These are phyloP conservation scores for Gigaspora rosea DNA, from an alignment of 192 early-diverging fungal species.

Conservation along the genomic window DNA sequence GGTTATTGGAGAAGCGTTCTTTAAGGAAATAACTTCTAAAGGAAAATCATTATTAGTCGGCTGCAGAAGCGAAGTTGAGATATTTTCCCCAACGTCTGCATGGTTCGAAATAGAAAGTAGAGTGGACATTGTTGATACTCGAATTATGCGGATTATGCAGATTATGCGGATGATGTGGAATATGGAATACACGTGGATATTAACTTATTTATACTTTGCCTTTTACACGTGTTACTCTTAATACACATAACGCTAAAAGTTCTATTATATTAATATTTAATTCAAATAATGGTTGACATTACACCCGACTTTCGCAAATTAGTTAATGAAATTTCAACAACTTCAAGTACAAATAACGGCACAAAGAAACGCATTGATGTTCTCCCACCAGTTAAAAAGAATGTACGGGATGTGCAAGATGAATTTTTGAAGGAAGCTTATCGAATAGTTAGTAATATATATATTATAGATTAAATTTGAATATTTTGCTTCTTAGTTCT, in stretches of 20 bases:
- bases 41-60: no score
- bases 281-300: conserved; percentile 6
- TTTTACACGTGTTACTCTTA: not conserved
- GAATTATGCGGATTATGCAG: no score
- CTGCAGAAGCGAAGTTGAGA: no score
- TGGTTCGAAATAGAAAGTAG: no score
- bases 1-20: not conserved
- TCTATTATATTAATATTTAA: not conserved
- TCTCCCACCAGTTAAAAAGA: conserved; percentile 15
- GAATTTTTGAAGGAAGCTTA: conserved; percentile 65
- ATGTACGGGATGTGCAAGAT: conserved; percentile 34
- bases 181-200: no score
- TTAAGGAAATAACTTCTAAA: no score
- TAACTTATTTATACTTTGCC: no score
- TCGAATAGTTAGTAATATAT: conserved; percentile 47
- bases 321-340: not conserved
- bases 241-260: no score
- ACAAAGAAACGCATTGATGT: conserved; percentile 10
- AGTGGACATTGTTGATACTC: no score
- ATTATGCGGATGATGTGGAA: no score
- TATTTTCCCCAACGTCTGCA: no score
- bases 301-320: conserved; percentile 27
- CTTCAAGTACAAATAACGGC: not conserved
- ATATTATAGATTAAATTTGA: not conserved
- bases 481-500: no score